These are phyloP conservation scores for Prunus dulcis DNA, from an alignment of 306 rosid species.

Conservation along the genomic window DNA sequence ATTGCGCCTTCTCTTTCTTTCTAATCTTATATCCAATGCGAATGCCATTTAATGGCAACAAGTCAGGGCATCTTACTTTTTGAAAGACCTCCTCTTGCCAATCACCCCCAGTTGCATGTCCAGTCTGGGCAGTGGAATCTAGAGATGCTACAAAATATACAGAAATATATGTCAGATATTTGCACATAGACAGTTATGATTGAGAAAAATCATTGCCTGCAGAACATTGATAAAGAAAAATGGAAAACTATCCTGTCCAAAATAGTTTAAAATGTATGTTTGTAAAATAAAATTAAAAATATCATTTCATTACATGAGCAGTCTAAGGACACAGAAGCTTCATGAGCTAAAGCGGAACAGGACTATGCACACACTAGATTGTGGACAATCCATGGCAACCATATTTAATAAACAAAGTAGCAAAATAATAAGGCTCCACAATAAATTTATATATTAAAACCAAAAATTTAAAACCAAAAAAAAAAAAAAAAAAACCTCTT, in stretches of 20 bases:
- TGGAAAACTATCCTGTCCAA: background rate
- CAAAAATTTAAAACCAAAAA: too few species aligned
- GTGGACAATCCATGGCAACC: background rate
- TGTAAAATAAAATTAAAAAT: background rate
- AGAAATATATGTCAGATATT: slow-evolving; percentile 1
- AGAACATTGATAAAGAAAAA: background rate
- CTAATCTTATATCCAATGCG: background rate
- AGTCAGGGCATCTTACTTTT: slow-evolving; percentile 40
- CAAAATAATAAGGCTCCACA: background rate
- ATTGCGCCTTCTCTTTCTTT: background rate
- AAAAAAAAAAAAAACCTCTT: background rate
- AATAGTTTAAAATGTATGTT: background rate
- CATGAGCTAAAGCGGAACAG: background rate
- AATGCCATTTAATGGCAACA: background rate
- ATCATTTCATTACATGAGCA: background rate
- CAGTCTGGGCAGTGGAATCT: slow-evolving; percentile 60
- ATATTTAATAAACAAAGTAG: background rate
- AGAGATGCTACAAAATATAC: slow-evolving; percentile 48
- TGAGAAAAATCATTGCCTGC: background rate
- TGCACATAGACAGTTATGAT: background rate
- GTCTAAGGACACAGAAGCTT: too few species aligned
- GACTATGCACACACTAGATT: background rate
- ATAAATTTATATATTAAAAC: too few species aligned
- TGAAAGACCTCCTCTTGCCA: slow-evolving; percentile 75
- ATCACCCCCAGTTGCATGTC: slow-evolving; percentile 55